These are phyloP conservation scores for Aegilops tauschii DNA, from an alignment of 176 grass and related monocot genomes.

Conservation along the genomic window DNA sequence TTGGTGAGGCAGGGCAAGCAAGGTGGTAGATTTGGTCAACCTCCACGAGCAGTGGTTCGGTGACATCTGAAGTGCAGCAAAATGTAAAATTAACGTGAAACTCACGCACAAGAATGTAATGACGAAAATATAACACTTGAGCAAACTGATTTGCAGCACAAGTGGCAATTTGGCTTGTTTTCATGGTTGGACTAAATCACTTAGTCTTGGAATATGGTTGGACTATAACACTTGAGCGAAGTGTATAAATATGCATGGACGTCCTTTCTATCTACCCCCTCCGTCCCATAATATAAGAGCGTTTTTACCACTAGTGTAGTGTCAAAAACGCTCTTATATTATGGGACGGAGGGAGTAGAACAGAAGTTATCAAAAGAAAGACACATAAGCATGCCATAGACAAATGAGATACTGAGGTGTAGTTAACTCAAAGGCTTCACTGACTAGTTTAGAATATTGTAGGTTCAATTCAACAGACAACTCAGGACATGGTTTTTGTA, in stretches of 20 bases:
- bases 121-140: not conserved
- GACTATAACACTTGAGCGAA: not conserved
- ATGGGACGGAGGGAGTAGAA: not conserved
- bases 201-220: not conserved
- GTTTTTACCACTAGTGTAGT: too few species aligned
- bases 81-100: not conserved
- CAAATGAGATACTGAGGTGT: not conserved
- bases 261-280: not conserved
- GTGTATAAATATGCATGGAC: not conserved
- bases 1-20: constrained; percentile 99
- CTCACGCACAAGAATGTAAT: not conserved
- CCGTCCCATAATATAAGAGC: too few species aligned
- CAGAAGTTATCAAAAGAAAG: not conserved
- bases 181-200: not conserved
- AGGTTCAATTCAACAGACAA: constrained; percentile 18
- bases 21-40: constrained; percentile 99
- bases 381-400: not conserved
- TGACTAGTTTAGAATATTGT: not conserved
- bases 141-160: not conserved
- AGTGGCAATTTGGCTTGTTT: not conserved
- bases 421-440: not conserved
- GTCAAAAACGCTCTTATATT: too few species aligned
- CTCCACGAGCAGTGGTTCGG: constrained; percentile 83
- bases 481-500: not conserved
- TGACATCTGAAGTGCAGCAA: constrained; percentile 69